These are phyloP conservation scores for Phytophthora ramorum DNA, from an alignment of 352 stramenopile genomes.

Conservation along the genomic window DNA sequence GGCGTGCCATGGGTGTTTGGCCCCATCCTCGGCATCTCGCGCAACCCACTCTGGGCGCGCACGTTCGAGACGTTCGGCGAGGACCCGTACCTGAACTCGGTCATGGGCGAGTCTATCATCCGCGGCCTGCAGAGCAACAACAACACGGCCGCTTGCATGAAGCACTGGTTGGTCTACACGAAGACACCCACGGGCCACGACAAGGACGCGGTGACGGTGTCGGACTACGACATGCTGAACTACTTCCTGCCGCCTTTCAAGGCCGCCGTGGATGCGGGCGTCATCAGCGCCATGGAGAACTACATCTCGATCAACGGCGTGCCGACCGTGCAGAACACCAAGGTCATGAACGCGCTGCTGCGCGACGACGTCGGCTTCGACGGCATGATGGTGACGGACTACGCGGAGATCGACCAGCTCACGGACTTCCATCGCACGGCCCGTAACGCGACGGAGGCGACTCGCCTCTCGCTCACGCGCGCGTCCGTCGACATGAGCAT, in stretches of 20 bases:
- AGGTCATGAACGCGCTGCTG: too few species aligned
- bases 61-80: constrained; percentile 94
- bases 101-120: constrained; percentile 81
- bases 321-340: constrained; percentile 80
- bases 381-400: constrained; percentile 91
- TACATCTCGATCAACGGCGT: constrained; percentile 68
- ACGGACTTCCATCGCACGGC: constrained; percentile 54
- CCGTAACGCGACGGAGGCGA: constrained; percentile 44
- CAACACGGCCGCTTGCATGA: constrained; percentile 71
- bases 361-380: constrained; percentile 78
- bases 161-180: constrained; percentile 81
- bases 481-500: constrained; percentile 91
- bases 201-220: constrained; percentile 62
- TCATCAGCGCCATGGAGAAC: constrained; percentile 43
- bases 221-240: constrained; percentile 66
- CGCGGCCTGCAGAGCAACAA: constrained; percentile 68
- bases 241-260: constrained; percentile 78
- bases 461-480: constrained; percentile 63
- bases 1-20: too few species aligned
- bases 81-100: constrained; percentile 72
- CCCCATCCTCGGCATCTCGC: constrained; percentile 73
- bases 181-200: constrained; percentile 75
- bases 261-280: constrained; percentile 52
- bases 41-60: constrained; percentile 80
- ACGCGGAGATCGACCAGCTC: constrained; percentile 90